Base-by-base conservation (phyloP, 2,329 filamentous ascomycete genomes). In the Cladosporium sphaerospermum region DNA sequence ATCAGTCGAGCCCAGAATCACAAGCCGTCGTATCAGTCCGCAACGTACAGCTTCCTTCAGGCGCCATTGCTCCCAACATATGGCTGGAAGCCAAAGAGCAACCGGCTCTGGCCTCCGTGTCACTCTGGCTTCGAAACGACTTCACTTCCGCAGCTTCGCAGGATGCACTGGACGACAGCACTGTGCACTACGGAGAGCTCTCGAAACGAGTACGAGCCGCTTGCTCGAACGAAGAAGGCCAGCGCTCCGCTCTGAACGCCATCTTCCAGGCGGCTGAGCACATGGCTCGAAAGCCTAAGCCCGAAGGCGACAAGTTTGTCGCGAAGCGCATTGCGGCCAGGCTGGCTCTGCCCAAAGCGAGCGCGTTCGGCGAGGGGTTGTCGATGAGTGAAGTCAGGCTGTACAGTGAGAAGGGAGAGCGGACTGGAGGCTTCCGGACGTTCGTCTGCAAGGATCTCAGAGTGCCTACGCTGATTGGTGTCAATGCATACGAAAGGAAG, bases 101-200 rank as follows among this genome's bases (percentile, higher is more conserved):
- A 68, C 85, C 86, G 7, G 73, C 82, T 9, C 64, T 80, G 6
- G 62, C 89, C 8, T 84, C 82, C 4, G 78, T 81, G 33, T 75
- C 78, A 16, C 74, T 89, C 3, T 76, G 74, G 3, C 76, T 89
- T 55, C 67, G 69, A 11, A 64, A 71, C 7, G 67, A 76, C 0
- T 89, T 89, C 63, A 72, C 71, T 45, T 73, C 77, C 0, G 80
- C 84, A 1, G 81, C 83, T 0, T 62, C 74, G 1, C 68, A 69
- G 4, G 87, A 91, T 69, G 71, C 71, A 8, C 77, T 91, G 33
- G 78, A 81, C 43, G 68, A 70, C n/a, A 86, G 86, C 64, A 90
- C 87, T 2, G 81, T 89, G 19, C 85, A 91, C 71, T 91, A 91
- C 63, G 86, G 87, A 2, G 76, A 73, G 9, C 74, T 90, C 11